Base-by-base conservation (phyloP, 1,284 basidiomycete species). In the Sanghuangporus weigelae region DNA sequence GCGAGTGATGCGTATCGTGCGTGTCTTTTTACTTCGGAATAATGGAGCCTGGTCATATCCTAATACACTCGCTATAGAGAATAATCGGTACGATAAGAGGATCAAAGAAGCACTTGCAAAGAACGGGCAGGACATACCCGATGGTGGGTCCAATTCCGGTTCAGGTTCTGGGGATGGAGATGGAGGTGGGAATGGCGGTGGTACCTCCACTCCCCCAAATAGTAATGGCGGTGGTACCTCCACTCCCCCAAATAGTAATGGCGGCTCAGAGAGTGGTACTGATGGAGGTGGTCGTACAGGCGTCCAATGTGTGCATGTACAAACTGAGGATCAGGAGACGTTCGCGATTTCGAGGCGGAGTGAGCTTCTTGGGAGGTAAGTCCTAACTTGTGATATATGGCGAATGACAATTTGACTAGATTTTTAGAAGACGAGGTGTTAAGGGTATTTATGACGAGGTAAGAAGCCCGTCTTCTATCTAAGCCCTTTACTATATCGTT, bases 1-100 rank as follows among this genome's bases (percentile, higher is more conserved):
- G 62, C 62, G 44, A 63, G 61, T n/a, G 62, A 63, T 57, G 65
- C 65, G n/a, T 66, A 66, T 49, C 57, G 65, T 63, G 39, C 19
- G 62, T 60, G 8, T 35, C 26, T 39, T 39, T 56, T 16, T 40
- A 21, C 4, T n/a, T 46, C 21, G 4, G 7, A n/a, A 6, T 46
- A 19, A 7, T 46, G 3, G 26, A 31, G 3, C 26, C 26, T 26
- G 2, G 26, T 26, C 26, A 3, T 26, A 26, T 35, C 12, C 19
- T 31, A 16, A n/a, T 38, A 21, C 48, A 31, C 7, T 5, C 7
- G 16, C 14, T 14, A 42, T 26, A 66, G 65, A 54, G 36, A 66
- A 66, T 42, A 63, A 66, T 50, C 63, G 65, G 35, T 66, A 66
- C 42, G 65, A 66, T 42, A 59, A 60, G 53, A 56, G 48, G 6